These are phyloP conservation scores for Hansenula lynferdii DNA, from an alignment of 1,139 yeast species.

Conservation along the genomic window DNA sequence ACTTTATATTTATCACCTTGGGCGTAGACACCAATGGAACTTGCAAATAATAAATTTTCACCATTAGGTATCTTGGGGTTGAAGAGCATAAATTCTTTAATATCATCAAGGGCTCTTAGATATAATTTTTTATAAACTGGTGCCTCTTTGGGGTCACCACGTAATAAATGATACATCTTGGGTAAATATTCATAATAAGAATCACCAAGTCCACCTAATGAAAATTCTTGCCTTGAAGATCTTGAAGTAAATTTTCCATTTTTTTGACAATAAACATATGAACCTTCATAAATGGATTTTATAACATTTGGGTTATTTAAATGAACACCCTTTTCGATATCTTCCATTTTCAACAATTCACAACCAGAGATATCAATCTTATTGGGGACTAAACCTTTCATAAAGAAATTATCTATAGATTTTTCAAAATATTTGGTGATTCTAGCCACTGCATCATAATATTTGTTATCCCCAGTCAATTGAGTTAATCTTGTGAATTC, in stretches of 20 bases:
- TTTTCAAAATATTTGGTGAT: constrained; percentile 35
- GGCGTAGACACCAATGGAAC: constrained; percentile 16
- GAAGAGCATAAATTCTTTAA: constrained; percentile 37
- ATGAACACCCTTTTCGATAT: constrained; percentile 27
- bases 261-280: constrained; percentile 26
- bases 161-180: constrained; percentile 44
- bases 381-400: constrained; percentile 39
- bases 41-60: constrained; percentile 22
- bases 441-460: constrained; percentile 41
- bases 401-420: constrained; percentile 27
- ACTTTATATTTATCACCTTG: constrained; percentile 10
- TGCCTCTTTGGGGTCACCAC: constrained; percentile 35
- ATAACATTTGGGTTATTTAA: constrained; percentile 26
- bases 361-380: constrained; percentile 49
- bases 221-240: constrained; percentile 17
- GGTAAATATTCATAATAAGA: constrained; percentile 66
- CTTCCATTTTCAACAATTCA: constrained; percentile 23
- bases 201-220: constrained; percentile 61
- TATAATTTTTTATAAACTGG: constrained; percentile 26
- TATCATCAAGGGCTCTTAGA: constrained; percentile 31
- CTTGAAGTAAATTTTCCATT: constrained; percentile 16
- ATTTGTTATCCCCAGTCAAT: constrained; percentile 53
- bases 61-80: constrained; percentile 33
- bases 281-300: constrained; percentile 25
- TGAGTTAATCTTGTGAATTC: constrained; percentile 68